Conservation (phyloP, 2,329 filamentous ascomycete species). For the Fusarium annulatum region DNA sequence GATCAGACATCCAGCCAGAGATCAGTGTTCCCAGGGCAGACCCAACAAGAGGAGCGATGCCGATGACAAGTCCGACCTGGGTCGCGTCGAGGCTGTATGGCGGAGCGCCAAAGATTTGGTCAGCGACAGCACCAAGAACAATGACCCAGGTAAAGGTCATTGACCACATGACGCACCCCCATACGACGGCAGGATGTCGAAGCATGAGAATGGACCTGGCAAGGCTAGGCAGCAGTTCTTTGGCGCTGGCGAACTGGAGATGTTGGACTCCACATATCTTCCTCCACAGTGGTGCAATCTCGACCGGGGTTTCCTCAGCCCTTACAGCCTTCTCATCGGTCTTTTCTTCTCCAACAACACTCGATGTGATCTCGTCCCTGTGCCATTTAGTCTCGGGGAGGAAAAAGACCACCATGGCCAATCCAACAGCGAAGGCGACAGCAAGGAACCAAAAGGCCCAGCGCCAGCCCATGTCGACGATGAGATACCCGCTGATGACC, state of each 20-base stretch:
- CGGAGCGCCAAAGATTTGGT: conserved; percentile 1
- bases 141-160: conserved; percentile 15
- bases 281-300: background rate
- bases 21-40: background rate
- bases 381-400: conserved; percentile 5
- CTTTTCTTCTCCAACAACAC: background rate
- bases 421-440: background rate
- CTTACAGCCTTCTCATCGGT: background rate
- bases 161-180: conserved; percentile 4
- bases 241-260: background rate
- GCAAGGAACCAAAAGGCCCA: conserved; percentile 4
- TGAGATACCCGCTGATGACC: conserved; percentile 7
- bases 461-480: conserved; percentile 5
- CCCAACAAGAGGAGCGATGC: background rate
- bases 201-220: background rate
- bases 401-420: background rate
- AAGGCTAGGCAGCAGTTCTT: background rate
- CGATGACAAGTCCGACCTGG: background rate
- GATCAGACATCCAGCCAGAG: conserved; percentile 1
- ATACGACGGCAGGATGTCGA: background rate
- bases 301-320: background rate
- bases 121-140: background rate
- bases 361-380: background rate
- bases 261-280: background rate
- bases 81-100: background rate